These are phyloP conservation scores for Mortierella antarctica DNA, from an alignment of 192 early-diverging fungal genomes.

Conservation along the genomic window DNA sequence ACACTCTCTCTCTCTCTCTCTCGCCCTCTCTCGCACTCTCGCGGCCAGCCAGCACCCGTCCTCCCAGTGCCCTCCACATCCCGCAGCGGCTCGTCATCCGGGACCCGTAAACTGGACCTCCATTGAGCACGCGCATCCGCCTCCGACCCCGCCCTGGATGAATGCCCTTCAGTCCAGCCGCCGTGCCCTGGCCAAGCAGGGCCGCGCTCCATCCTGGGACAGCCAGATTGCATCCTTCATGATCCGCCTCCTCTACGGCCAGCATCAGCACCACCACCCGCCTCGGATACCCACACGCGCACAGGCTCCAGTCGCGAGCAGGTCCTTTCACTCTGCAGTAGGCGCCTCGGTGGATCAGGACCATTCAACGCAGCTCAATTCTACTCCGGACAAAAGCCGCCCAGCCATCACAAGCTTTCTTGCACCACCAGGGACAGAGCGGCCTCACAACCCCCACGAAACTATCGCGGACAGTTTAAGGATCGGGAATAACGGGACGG, in stretches of 20 bases:
- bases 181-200: background rate
- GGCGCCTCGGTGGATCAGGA: background rate
- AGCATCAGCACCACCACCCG: slow-evolving; percentile 5
- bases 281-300: background rate
- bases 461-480: slow-evolving; percentile 47
- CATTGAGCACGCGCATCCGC: too few species aligned
- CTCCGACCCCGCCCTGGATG: slow-evolving; percentile 1
- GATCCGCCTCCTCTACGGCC: slow-evolving; percentile 22
- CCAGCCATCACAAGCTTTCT: slow-evolving; percentile 26
- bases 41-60: too few species aligned
- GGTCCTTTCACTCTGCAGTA: background rate
- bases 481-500: background rate
- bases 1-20: background rate
- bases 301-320: background rate
- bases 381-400: background rate
- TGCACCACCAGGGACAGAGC: slow-evolving; percentile 30
- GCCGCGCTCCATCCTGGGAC: slow-evolving; percentile 27
- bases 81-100: too few species aligned
- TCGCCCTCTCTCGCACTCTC: background rate
- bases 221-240: slow-evolving; percentile 32
- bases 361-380: background rate
- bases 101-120: too few species aligned
- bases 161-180: slow-evolving; percentile 15
- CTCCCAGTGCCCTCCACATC: too few species aligned
- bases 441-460: slow-evolving; percentile 34